These are phyloP conservation scores for Eucalyptus pauciflora DNA, from an alignment of 345 rosid genomes.

Conservation along the genomic window DNA sequence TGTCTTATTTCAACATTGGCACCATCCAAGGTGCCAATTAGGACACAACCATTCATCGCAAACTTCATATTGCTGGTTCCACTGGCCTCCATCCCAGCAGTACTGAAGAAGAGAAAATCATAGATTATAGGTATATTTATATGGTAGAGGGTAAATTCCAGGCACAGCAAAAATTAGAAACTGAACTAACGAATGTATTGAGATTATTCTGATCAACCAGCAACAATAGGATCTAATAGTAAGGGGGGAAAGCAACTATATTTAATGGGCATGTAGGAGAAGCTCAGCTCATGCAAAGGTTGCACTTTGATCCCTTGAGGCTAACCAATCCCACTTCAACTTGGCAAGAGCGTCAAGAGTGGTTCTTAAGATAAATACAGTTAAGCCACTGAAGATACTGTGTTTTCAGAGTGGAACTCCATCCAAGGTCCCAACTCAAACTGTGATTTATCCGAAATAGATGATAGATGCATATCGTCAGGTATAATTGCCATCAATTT, in stretches of 20 bases:
- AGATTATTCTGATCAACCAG: background rate
- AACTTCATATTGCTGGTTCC: conserved; percentile 55
- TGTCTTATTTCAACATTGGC: conserved; percentile 42
- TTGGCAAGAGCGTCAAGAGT: background rate
- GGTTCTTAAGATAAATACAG: background rate
- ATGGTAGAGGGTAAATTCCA: background rate
- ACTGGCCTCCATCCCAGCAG: conserved; percentile 51
- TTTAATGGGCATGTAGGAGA: background rate
- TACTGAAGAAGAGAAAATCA: conserved; percentile 6
- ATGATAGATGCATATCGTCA: background rate
- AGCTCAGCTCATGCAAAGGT: background rate
- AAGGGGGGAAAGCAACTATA: background rate
- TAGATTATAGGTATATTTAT: background rate
- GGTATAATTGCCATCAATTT: background rate
- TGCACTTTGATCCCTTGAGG: background rate
- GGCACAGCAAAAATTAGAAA: background rate
- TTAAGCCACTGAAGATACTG: background rate
- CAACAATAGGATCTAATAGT: background rate
- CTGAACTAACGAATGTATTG: background rate
- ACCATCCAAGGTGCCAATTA: conserved; percentile 39
- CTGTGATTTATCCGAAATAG: background rate
- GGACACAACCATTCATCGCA: conserved; percentile 38
- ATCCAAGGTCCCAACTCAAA: background rate
- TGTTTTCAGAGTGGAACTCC: background rate
- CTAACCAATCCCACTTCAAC: background rate